Evolutionary conservation across 805 yeast genomes (phyloP), one percentile per base, ranked within the genome.

Genomic region (Metschnikowia peoriensis): DNA sequence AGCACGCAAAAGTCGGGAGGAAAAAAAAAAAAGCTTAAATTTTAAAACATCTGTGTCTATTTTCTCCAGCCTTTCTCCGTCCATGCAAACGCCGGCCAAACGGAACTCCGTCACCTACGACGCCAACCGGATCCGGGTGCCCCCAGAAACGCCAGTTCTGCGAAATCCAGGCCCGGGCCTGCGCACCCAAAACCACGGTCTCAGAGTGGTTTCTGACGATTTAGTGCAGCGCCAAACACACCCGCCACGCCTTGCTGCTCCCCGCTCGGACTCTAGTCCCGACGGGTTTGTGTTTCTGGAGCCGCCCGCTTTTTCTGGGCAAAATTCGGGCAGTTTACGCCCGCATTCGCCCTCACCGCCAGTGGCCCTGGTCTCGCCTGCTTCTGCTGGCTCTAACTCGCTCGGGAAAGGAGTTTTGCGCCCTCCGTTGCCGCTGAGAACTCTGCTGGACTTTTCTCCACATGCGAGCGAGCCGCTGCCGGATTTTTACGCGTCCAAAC

Each of bases 31-130:
- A 38, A n/a, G 11, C 40, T n/a, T n/a, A 38, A 14, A 38, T 22
- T 22, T 22, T 22, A 38, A 38, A 38, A 14, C 12, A 12, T 34
- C n/a, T 11, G 38, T 14, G 38, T 34, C 38, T 14, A 3, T 5
- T 34, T 34, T 14, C 12, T 16, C 9, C n/a, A 7, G 15, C 12
- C 12, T 40, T 28, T 41, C 9, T 8, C 29, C 41, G 12, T 22
- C 4, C 22, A 46, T 46, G 49, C 15, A 7, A 16, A 9, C 46
- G 32, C 22, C 43, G 28, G 48, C 35, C 17, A 46, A 54, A 28
- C 53, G 57, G 11, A 53, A 48, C 49, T 60, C 66, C 7, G 64
- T 57, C 38, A 61, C 63, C 53, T 64, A 64, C 52, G 68, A 66
- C 35, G 58, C 52, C 45, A 60, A 54, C 28, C 56, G 67, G 28